Evolutionary conservation across 768 basidiomycete species (phyloP), one percentile per base, ranked within the genome.

Genomic region (Psilocybe sp.): DNA sequence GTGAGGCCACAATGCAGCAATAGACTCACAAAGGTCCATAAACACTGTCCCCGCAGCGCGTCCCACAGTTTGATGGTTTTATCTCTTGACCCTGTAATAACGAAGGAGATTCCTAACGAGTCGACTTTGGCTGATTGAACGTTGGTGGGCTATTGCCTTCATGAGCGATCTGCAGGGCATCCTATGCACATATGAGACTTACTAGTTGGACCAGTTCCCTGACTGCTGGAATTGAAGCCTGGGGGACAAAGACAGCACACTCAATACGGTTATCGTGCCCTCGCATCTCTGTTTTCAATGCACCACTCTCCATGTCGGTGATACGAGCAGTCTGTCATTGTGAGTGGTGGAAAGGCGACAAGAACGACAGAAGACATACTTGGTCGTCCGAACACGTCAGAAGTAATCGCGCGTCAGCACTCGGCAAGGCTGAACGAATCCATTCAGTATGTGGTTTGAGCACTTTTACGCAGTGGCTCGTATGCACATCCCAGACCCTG

Each of bases 41-140:
- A 66, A 65, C 89, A 77, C 65, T 91, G 91, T 4, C 95, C 93
- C 40, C 82, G 84, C 52, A 84, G 77, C 0, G 83, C 77, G 60
- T 97, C 94, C 94, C 94, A 98, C 14, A 98, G 67, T 60, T 87
- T 90, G 71, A 97, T 90, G 4, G 83, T 84, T 75, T 92, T 96
- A 71, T 98, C 94, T 66, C 94, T 78, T 31, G 89, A 86, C 2
- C 91, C 92, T 12, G 91, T 93, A 9, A 84, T 84, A 7, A 89
- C 76, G 63, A 84, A 94, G 19, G 63, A 64, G 15, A 64, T 64
- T n/a, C 63, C 63, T 41, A 64, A 41, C 10, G 59, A 59, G 35
- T 64, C 63, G n/a, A 63, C 61, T 50, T 64, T 64, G n/a, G 60
- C 50, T 19, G 61, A 56, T 51, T 62, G 61, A 4, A 55, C 51